Conservation (phyloP, 2,329 filamentous ascomycete genomes). For the Penicillium sp. region DNA sequence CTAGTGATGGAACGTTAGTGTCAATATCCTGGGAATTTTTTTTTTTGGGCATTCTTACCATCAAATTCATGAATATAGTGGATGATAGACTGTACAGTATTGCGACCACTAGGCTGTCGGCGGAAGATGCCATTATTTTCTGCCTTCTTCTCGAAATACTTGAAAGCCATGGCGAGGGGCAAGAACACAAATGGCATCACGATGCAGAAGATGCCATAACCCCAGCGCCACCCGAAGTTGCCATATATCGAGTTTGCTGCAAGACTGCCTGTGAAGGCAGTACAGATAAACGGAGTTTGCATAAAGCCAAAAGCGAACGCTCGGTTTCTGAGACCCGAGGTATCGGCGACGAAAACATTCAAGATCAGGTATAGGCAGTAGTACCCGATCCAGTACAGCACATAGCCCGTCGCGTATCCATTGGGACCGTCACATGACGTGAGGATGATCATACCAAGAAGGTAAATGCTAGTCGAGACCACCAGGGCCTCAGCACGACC, state of each 20-base stretch:
- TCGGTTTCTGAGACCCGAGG: slow-evolving; percentile 59
- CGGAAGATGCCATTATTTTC: slow-evolving; percentile 53
- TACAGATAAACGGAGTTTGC: slow-evolving; percentile 62
- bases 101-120: slow-evolving; percentile 48
- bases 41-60: slow-evolving; percentile 46
- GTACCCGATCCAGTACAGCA: slow-evolving; percentile 61
- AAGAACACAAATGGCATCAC: slow-evolving; percentile 57
- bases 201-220: slow-evolving; percentile 61
- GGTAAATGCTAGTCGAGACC: slow-evolving; percentile 50
- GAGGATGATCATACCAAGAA: slow-evolving; percentile 59
- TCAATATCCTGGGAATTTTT: slow-evolving; percentile 47
- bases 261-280: slow-evolving; percentile 56
- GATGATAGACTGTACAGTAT: slow-evolving; percentile 47
- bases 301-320: slow-evolving; percentile 61
- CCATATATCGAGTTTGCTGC: slow-evolving; percentile 53
- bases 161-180: slow-evolving; percentile 57
- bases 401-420: slow-evolving; percentile 63
- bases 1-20: slow-evolving; percentile 7
- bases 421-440: slow-evolving; percentile 61
- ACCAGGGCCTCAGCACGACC: slow-evolving; percentile 61
- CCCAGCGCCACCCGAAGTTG: slow-evolving; percentile 61
- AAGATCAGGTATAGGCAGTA: slow-evolving; percentile 57
- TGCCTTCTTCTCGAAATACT: slow-evolving; percentile 59
- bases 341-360: slow-evolving; percentile 63
- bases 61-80: slow-evolving; percentile 65